Evolutionary conservation across 2,329 filamentous ascomycete species (phyloP), one percentile per base, ranked within the genome.

Genomic region (Pochonia chlamydosporia): DNA sequence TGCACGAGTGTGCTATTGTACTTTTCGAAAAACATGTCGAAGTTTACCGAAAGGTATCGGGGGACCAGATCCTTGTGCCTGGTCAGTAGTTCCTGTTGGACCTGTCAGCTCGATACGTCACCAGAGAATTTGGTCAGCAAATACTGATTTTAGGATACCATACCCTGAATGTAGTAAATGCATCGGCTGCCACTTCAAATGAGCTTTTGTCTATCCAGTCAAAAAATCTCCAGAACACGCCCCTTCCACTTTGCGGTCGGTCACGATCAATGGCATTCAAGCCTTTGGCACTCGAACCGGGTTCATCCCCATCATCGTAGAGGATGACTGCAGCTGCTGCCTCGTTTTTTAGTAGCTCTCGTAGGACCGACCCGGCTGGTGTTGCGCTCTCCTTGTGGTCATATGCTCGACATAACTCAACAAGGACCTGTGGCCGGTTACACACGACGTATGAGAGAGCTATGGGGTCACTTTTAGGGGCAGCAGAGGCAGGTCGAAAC

Each of bases 221-320:
- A 62, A 99, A 97, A 69, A 97, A 97, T 40, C 81, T 85, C 93
- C 93, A 99, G 65, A 99, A 96, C 2, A 96, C 82, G 3, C 92
- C 92, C 39, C 82, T 78, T 11, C 91, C 91, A 40, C 79, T 85
- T 58, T 93, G 87, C 28, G 79, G 82, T 35, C 82, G 70, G 50
- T 89, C 85, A 40, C 85, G 81, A 59, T 93, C 87, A 52, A 96
- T 87, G 20, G 81, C 84, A 44, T 78, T 82, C 33, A 95, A 74
- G 36, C 89, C 87, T 53, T 89, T 82, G n/a, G 81, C 79, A 56
- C 81, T 84, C 47, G 85, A 88, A 25, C 85, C 82, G 21, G 75
- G 72, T 51, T 83, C 79, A 36, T 80, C 79, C 5, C 87, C 89
- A 64, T 96, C 89, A 61, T 97, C 90, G 65, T 96, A 96, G 3